A percentile compares a stretch with the other conserved stretches of the same genome.
These are phyloP conservation scores for Helianthus tuberosus DNA, from an alignment of 129 eudicot species.

Conservation along the genomic window DNA sequence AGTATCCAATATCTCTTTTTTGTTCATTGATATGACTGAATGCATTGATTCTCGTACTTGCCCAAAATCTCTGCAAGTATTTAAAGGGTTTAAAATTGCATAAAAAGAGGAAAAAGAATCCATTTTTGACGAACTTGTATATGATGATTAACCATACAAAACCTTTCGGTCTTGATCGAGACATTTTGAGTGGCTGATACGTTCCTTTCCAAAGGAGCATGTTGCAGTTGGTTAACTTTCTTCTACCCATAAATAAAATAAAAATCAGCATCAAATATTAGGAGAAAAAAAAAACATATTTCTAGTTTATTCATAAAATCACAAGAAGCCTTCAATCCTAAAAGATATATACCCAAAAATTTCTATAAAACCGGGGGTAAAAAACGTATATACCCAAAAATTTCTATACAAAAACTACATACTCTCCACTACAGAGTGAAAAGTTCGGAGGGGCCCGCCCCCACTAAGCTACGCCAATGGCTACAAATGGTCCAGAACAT, in stretches of 20 bases:
- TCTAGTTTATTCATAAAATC: neutral
- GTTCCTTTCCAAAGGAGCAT: conserved; percentile 39
- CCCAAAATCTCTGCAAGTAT: conserved; percentile 60
- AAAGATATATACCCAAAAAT: neutral
- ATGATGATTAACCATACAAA: neutral
- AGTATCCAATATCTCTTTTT: conserved; percentile 81
- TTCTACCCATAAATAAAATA: conserved; percentile 27
- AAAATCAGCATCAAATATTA: neutral
- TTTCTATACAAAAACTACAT: neutral
- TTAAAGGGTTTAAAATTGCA: neutral
- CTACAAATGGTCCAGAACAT: neutral
- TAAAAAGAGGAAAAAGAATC: neutral
- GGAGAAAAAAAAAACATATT: neutral
- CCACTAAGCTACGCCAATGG: too few relatives aligned
- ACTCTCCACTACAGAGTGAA: too few relatives aligned
- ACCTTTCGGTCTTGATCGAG: conserved; percentile 46
- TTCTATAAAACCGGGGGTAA: neutral
- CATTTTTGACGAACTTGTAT: neutral
- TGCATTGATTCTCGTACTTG: conserved; percentile 75
- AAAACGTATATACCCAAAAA: too few relatives aligned
- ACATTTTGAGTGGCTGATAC: conserved; percentile 38
- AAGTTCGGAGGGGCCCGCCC: too few relatives aligned
- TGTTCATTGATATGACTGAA: conserved; percentile 79
- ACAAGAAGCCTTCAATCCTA: neutral
- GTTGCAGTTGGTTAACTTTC: conserved; percentile 54